Base-by-base conservation (phyloP, 1,284 basidiomycete genomes). In the Kalmanozyma brasiliensis region DNA sequence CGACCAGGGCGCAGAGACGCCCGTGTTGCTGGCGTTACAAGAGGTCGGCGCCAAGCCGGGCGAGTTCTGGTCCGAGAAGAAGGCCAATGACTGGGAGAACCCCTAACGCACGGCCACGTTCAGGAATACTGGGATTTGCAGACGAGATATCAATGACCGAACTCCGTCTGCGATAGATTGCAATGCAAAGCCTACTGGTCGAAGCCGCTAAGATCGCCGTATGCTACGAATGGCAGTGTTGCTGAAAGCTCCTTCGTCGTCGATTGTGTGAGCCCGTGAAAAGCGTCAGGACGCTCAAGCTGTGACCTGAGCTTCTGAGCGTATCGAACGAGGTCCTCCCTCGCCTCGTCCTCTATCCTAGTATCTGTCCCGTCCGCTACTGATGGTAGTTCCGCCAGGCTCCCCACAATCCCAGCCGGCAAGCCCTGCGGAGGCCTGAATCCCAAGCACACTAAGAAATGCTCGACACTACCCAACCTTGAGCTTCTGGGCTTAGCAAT, bases 361-460 rank as follows among this genome's bases (percentile, higher is more conserved):
- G 17, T 16, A 20, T 20, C n/a, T 7, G 23, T 4, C 9, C n/a
- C 19, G 19, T 13, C 20, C 10, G 17, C 14, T 2, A 8, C 11
- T 10, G 29, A 26, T 19, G 20, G 10, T 16, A 20, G 9, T 2
- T 38, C 41, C 20, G 56, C 56, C 2, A 61, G 35, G 19, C 45
- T 52, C 2, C 52, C 65, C 3, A 62, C 52, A 17, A 62, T 47
- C 4, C 55, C 58, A 11, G 37, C 37, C 11, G 66, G 66, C 32
- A 68, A 33, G 8, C 41, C n/a, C 26, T 52, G 35, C 4, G 68
- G 68, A 8, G 68, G 68, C 11, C 30, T 29, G 74, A 85, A 86
- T 51, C 85, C 84, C 10, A 84, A 80, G 70, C 85, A 86, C 17
- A 87, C 84, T 23, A 87, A 80, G 75, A 87, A 87, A 2, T 86